Conservation (phyloP, 768 basidiomycete genomes). For the Fistulinella prunicolor region DNA sequence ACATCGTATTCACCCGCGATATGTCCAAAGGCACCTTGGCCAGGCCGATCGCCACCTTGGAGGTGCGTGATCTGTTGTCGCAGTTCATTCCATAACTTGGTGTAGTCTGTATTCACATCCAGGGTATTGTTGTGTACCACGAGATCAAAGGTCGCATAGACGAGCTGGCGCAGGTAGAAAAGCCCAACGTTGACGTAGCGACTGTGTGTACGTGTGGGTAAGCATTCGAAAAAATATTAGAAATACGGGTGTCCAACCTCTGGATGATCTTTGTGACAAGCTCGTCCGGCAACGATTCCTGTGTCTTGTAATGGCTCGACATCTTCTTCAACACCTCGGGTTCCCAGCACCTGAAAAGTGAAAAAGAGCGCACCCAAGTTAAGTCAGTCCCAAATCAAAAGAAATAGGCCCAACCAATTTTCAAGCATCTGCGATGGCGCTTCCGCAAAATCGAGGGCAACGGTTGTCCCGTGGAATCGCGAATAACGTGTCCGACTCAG, state of each 20-base stretch:
- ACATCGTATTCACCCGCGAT: conserved; percentile 69
- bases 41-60: conserved; percentile 59
- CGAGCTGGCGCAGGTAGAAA: conserved; percentile 64
- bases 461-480: conserved; percentile 78
- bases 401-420: conserved; percentile 57
- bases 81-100: conserved; percentile 69
- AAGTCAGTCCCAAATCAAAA: neutral
- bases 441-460: conserved; percentile 79
- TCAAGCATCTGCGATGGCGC: conserved; percentile 93
- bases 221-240: neutral
- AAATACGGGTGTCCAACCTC: conserved; percentile 40
- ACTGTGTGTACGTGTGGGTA: conserved; percentile 27
- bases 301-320: conserved; percentile 74
- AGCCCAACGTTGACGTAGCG: conserved; percentile 78
- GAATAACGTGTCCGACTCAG: conserved; percentile 66
- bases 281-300: conserved; percentile 64
- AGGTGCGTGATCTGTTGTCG: conserved; percentile 66
- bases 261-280: conserved; percentile 72
- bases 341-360: conserved; percentile 65
- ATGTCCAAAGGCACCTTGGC: conserved; percentile 71
- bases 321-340: conserved; percentile 68
- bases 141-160: conserved; percentile 47
- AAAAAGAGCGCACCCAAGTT: neutral
- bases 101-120: conserved; percentile 60
- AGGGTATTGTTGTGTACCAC: conserved; percentile 25